A percentile compares a stretch with the other conserved stretches of the same genome.
Conservation (phyloP, 1,284 basidiomycete species). For the Cryptococcus wingfieldii region DNA sequence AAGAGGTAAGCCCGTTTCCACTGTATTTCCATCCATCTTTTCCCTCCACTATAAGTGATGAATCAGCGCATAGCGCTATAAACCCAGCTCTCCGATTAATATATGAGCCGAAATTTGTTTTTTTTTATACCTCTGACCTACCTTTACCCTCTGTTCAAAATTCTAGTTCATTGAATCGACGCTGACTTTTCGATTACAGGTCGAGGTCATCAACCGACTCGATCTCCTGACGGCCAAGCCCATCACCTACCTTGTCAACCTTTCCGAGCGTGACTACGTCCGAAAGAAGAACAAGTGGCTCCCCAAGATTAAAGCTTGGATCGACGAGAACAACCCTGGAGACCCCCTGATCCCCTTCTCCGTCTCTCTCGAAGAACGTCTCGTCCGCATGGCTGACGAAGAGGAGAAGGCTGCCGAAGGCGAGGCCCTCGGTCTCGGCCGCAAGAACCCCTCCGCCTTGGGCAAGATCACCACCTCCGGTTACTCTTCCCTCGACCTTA, state of each 20-base stretch:
- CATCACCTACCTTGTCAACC: constrained; percentile 96
- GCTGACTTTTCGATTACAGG: constrained; percentile 53
- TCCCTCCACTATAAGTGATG: constrained; percentile 54
- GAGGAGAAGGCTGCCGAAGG: constrained; percentile 73
- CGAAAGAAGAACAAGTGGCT: constrained; percentile 99
- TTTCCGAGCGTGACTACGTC: constrained; percentile 91
- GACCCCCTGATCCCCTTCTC: constrained; percentile 97
- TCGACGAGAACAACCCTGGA: constrained; percentile 94
- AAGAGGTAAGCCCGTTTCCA: constrained; percentile 71
- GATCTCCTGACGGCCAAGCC: constrained; percentile 93
- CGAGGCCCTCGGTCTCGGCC: constrained; percentile 52
- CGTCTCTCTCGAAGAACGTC: constrained; percentile 89
- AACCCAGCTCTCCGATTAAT: constrained; percentile 65
- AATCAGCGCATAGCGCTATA: constrained; percentile 72
- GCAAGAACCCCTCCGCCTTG: constrained; percentile 58
- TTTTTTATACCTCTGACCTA: constrained; percentile 51
- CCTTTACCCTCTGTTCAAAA: background rate
- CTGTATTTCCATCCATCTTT: background rate
- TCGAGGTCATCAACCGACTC: constrained; percentile 91
- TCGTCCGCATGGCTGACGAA: constrained; percentile 60
- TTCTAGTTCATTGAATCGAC: constrained; percentile 16
- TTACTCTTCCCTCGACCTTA: constrained; percentile 81
- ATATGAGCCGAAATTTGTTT: constrained; percentile 56
- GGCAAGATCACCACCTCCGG: constrained; percentile 91
- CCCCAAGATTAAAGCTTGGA: constrained; percentile 97